A percentile compares a stretch with the other conserved stretches of the same genome.
Evolutionary conservation across 2,329 filamentous ascomycete genomes (phyloP).

Genomic region (Aquanectria penicillioides): DNA sequence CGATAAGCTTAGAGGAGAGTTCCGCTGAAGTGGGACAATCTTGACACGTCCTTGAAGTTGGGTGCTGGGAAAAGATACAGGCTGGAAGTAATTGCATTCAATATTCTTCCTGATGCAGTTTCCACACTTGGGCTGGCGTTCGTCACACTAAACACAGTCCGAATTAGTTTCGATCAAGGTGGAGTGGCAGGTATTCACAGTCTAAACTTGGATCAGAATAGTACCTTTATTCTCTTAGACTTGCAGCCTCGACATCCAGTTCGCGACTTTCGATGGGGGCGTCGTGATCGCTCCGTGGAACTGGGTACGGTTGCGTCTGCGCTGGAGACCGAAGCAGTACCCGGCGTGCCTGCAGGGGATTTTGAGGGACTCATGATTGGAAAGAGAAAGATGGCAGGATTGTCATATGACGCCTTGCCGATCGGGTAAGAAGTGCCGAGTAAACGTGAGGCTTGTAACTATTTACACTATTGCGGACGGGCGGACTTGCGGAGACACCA

Average conservation of each 20-base stretch:
- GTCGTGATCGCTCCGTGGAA: slow-evolving; percentile 1
- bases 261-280: slow-evolving; percentile 21
- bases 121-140: slow-evolving; percentile 6
- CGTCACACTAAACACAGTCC: slow-evolving; percentile 5
- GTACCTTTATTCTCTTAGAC: slow-evolving; percentile 20
- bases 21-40: not conserved
- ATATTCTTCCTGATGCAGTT: slow-evolving; percentile 9
- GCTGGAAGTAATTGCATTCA: slow-evolving; percentile 19
- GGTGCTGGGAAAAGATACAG: not conserved
- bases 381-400: no score
- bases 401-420: not conserved
- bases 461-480: not conserved
- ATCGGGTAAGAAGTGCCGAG: not conserved
- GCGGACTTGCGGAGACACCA: not conserved
- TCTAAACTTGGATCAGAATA: no score
- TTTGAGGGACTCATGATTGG: not conserved
- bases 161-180: not conserved
- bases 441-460: not conserved
- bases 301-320: not conserved
- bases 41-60: not conserved
- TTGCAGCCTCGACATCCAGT: slow-evolving; percentile 20
- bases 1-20: not conserved
- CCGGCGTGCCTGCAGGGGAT: not conserved
- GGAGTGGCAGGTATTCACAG: no score
- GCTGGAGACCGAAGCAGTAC: not conserved